Conservation (phyloP, 768 basidiomycete genomes). For the Solioccasus polychromus region DNA sequence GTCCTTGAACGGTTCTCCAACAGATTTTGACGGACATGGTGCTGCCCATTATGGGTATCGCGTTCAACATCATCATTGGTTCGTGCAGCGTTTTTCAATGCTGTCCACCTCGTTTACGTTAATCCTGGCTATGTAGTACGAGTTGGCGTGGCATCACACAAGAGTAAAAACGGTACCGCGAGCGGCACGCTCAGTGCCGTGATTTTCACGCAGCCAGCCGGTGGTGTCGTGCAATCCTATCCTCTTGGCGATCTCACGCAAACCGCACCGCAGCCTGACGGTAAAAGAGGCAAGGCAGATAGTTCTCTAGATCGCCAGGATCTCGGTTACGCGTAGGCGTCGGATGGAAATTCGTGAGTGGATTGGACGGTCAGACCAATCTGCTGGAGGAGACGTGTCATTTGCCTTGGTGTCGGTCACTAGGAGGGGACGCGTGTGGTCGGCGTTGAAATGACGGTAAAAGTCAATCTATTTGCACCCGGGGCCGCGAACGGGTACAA, state of each 20-base stretch:
- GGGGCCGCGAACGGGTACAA: no score
- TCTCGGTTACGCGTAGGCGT: not conserved
- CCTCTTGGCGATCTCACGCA: not conserved
- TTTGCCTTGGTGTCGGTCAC: no score
- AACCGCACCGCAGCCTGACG: not conserved
- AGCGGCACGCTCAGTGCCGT: not conserved
- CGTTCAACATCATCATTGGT: constrained; percentile 10
- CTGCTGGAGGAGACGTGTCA: not conserved
- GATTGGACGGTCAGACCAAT: no score
- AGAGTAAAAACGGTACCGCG: not conserved
- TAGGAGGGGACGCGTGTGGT: no score
- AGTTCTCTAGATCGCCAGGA: not conserved
- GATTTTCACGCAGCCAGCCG: not conserved
- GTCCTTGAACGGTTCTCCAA: not conserved
- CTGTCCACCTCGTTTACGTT: not conserved
- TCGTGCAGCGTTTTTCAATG: not conserved
- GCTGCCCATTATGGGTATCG: constrained; percentile 8
- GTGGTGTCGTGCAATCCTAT: not conserved
- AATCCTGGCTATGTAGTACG: not conserved
- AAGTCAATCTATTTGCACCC: no score
- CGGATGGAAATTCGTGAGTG: no score
- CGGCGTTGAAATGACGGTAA: no score
- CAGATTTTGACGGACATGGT: constrained; percentile 9
- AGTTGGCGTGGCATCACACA: not conserved
- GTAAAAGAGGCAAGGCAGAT: not conserved